These are phyloP conservation scores for Xylaria scruposa DNA, from an alignment of 495 filamentous ascomycete species.

Conservation along the genomic window DNA sequence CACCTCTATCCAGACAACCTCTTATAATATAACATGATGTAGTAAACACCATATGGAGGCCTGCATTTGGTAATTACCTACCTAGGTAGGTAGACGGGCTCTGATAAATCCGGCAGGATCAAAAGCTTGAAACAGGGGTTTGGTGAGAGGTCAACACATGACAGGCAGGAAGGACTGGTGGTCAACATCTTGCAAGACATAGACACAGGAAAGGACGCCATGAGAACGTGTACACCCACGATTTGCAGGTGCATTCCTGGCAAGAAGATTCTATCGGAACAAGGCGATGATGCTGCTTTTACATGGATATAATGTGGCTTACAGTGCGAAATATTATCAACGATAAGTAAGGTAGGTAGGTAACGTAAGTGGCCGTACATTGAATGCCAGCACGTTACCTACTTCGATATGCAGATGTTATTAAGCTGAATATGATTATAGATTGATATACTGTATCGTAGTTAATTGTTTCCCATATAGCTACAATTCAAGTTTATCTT, in stretches of 20 bases:
- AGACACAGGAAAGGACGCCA: slow-evolving; percentile 16
- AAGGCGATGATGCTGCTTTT: slow-evolving; percentile 10
- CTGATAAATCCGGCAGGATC: slow-evolving; percentile 13
- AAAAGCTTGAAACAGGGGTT: slow-evolving; percentile 15
- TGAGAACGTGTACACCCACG: slow-evolving; percentile 6
- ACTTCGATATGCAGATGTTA: neutral
- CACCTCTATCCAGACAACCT: slow-evolving; percentile 5
- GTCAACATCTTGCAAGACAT: neutral
- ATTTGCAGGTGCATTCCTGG: slow-evolving; percentile 6
- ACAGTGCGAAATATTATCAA: neutral
- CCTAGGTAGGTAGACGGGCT: neutral
- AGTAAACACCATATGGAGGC: neutral
- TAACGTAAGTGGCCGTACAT: neutral
- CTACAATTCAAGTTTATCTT: neutral
- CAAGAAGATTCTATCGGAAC: slow-evolving; percentile 18
- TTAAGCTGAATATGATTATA: slow-evolving; percentile 14
- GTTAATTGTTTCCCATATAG: neutral
- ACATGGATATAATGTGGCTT: neutral
- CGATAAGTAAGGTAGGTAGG: neutral
- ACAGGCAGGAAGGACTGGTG: slow-evolving; percentile 4
- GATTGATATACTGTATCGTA: neutral
- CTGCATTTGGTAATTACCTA: neutral
- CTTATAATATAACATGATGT: neutral
- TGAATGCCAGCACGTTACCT: neutral
- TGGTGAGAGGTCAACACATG: neutral